These are phyloP conservation scores for Harringtonia lauricola DNA, from an alignment of 2,329 filamentous ascomycete species.

Conservation along the genomic window DNA sequence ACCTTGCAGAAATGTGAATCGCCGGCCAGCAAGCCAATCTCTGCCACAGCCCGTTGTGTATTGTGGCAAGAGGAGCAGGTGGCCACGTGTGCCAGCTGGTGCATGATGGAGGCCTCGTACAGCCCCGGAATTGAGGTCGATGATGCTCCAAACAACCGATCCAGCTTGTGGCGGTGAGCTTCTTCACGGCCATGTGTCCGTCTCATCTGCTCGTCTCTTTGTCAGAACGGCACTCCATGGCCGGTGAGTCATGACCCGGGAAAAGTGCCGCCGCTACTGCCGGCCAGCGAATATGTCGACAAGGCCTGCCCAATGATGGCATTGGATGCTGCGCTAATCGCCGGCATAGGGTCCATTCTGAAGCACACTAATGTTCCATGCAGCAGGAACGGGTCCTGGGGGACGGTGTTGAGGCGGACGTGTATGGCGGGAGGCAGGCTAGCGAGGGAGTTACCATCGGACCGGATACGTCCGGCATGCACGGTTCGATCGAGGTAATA, in stretches of 20 bases:
- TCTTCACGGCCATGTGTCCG: too few relatives aligned
- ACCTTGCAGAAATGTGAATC: too few relatives aligned
- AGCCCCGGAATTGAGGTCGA: neutral
- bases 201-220: constrained; percentile 24
- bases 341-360: constrained; percentile 34
- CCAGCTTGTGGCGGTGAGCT: neutral
- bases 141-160: neutral
- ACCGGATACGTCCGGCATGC: too few relatives aligned
- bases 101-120: neutral
- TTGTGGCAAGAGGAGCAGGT: neutral
- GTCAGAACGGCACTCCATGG: constrained; percentile 20
- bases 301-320: constrained; percentile 29
- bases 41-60: too few relatives aligned
- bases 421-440: neutral
- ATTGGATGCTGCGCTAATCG: constrained; percentile 19
- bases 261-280: constrained; percentile 32
- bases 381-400: constrained; percentile 41
- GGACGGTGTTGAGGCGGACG: constrained; percentile 27
- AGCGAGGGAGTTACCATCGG: too few relatives aligned
- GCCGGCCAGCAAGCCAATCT: too few relatives aligned
- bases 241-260: constrained; percentile 23
- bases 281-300: constrained; percentile 34
- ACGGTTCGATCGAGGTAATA: too few relatives aligned
- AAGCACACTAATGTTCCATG: constrained; percentile 30
- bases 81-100: constrained; percentile 1